Evolutionary conservation across 345 rosid species (phyloP).

Genomic region (Corymbia maculata): DNA sequence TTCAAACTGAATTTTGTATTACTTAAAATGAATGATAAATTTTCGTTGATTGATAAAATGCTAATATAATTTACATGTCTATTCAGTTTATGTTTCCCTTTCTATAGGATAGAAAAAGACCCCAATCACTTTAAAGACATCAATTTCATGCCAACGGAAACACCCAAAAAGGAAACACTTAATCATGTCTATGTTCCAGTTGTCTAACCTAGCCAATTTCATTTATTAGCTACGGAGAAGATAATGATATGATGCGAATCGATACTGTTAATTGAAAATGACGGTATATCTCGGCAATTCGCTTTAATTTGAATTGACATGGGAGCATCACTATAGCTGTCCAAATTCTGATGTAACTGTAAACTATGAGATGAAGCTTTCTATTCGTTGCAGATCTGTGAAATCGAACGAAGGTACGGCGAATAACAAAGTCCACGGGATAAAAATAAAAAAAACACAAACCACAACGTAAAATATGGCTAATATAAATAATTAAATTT

Average conservation of each 20-base stretch:
- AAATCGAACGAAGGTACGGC: not conserved
- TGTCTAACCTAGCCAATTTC: not conserved
- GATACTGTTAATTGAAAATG: not conserved
- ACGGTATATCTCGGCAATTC: not conserved
- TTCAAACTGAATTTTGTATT: not conserved
- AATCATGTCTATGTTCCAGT: not conserved
- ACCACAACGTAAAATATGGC: not conserved
- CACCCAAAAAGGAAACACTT: not conserved
- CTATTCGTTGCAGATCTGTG: not conserved
- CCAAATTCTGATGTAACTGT: not conserved
- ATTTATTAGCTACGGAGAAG: not conserved
- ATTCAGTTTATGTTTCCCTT: too few relatives aligned
- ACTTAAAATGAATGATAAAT: not conserved
- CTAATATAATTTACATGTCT: not conserved
- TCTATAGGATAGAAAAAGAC: not conserved
- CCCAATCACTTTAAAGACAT: not conserved
- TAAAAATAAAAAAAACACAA: not conserved
- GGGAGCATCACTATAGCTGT: not conserved
- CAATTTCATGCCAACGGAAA: not conserved
- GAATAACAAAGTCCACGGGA: not conserved
- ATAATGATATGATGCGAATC: not conserved
- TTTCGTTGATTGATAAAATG: not conserved
- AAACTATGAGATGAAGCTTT: not conserved
- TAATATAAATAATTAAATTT: too few relatives aligned
- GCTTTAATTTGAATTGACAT: not conserved